Conservation (phyloP, 192 early-diverging fungal species). For the Coemansia sp. region DNA sequence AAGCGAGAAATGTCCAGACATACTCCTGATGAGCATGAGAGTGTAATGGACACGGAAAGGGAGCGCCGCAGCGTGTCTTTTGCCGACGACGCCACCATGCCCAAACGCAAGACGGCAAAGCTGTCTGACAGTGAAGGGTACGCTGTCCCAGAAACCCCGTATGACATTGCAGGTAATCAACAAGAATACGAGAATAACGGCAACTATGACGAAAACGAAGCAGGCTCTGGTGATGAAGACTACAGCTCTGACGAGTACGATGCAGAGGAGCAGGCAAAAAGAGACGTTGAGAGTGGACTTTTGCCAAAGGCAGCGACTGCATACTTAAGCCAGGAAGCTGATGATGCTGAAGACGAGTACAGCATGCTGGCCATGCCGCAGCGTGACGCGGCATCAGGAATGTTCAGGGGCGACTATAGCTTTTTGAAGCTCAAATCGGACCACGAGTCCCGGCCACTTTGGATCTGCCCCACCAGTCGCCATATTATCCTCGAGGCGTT, state of each 20-base stretch:
- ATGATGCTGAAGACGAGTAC: constrained; percentile 29
- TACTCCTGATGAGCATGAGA: neutral
- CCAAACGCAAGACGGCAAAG: neutral
- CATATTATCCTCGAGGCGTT: constrained; percentile 95
- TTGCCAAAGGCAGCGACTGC: constrained; percentile 31
- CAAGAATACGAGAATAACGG: neutral
- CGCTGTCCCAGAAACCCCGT: neutral
- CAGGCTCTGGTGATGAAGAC: constrained; percentile 11
- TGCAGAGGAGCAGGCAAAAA: constrained; percentile 28
- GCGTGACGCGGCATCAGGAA: constrained; percentile 42
- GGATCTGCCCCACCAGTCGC: constrained; percentile 78
- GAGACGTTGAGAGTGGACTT: constrained; percentile 27
- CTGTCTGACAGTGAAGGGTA: neutral
- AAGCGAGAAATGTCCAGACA: neutral
- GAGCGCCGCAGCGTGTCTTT: constrained; percentile 1
- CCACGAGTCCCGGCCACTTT: constrained; percentile 86
- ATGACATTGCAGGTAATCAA: neutral
- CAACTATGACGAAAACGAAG: constrained; percentile 2
- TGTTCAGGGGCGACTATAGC: constrained; percentile 76
- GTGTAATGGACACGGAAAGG: neutral
- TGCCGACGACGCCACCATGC: neutral
- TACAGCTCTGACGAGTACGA: constrained; percentile 37
- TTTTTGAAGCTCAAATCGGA: constrained; percentile 82
- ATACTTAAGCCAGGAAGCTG: constrained; percentile 12
- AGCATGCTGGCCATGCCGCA: constrained; percentile 37